Base-by-base conservation (phyloP, 1,139 yeast species). In the Dujonia santamariae region DNA sequence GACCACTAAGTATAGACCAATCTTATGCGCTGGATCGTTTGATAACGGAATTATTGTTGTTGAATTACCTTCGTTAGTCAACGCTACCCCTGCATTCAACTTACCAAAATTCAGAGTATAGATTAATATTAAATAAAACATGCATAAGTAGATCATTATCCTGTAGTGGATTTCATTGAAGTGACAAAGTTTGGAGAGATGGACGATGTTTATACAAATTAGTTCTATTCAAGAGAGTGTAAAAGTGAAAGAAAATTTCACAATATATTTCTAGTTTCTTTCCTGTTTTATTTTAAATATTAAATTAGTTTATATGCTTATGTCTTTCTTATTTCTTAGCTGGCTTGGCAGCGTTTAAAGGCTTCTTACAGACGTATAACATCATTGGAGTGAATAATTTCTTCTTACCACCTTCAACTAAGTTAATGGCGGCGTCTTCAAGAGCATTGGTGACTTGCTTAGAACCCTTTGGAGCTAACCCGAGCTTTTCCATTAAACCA, bases 381-480 rank as follows among this genome's bases (percentile, higher is more conserved):
- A 86, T 84, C 97, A 90, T 90, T 55, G 97, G 97, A 31, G 97
- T 88, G 67, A 90, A 90, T 49, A 90, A 72, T 54, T 84, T 82
- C 61, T 82, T 75, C 62, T 74, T 75, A 61, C 96, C 98, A 63
- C 98, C 98, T 41, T 79, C 86, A 41, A 90, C 97, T 56, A 92
- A 78, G 61, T 90, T 90, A 44, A 90, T 80, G 39, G 98, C 98
- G 44, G 98, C 98, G 56, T 90, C 95, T 68, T 92, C 98, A 50
- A 92, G 77, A 25, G 97, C 97, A 45, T 68, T 72, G 28, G 97
- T 87, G 45, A 92, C 97, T 67, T 86, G 82, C 59, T 74, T 76
- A 32, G 97, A 85, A 40, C 96, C 98, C 63, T 84, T 79, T 57
- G 98, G 97, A 33, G 97, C 97, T 41, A 92, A 53, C 37, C 96